Evolutionary conservation across 768 basidiomycete genomes (phyloP), one percentile per base, ranked within the genome.

Genomic region (Tricholoma furcatifolium): DNA sequence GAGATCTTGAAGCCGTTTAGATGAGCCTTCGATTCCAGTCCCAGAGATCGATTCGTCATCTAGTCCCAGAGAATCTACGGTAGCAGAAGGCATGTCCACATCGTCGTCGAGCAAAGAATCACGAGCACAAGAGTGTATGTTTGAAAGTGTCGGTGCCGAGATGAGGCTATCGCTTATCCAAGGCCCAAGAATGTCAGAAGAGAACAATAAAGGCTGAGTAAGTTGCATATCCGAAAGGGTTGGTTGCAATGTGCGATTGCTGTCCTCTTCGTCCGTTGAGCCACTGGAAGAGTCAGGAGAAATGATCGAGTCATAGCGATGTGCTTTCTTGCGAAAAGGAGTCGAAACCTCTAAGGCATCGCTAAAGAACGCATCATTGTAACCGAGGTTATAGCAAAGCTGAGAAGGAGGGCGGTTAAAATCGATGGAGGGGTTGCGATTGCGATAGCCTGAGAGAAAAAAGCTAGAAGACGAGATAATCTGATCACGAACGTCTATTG

Each of bases 151-250:
- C n/a, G 75, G 75, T 3, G 71, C 65, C n/a, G 75, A 76, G 36
- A 76, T 74, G 17, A 76, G 58, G 53, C 74, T 76, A 50, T 76
- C 75, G 15, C 69, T 72, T 43, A 70, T 59, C 75, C 75, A 76
- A 11, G 72, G 57, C 20, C 66, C 58, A 49, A 55, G 42, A 4
- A 51, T 27, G 11, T 40, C 55, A 15, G 49, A 23, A n/a, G 27
- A 18, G 20, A 51, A 59, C 18, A 47, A 44, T 45, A 53, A 17
- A 15, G 49, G 53, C 17, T 34, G 45, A 47, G 51, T 47, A 12
- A 27, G 20, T 11, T 49, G 50, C 31, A 40, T 50, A 21, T 20
- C 27, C 35, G 47, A 35, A 30, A 31, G 41, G 31, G n/a, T 3
- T 27, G 27, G 27, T 7, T 11, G 39, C 11, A 15, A 43, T n/a